phyloP scores from a whole-genome alignment of 2,329 filamentous ascomycete species.

The Pseudopithomyces maydicus region DNA sequence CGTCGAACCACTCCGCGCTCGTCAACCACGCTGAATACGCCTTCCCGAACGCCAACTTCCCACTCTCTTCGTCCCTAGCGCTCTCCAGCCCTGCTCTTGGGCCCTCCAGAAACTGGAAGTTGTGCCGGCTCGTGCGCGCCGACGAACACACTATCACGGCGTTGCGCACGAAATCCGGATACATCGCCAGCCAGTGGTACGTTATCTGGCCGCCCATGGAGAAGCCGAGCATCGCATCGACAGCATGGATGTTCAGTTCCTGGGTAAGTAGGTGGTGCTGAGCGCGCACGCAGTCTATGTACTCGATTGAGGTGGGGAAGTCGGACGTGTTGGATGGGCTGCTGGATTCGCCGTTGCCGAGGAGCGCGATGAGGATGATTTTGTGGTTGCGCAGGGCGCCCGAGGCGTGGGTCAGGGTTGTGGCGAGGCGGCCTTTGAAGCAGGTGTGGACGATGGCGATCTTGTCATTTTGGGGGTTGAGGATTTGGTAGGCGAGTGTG shows the following conservation, averaged over 20 bases:
- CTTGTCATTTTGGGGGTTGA: conserved; percentile 28
- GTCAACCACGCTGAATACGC: conserved; percentile 49
- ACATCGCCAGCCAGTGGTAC: conserved; percentile 59
- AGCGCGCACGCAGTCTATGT: conserved; percentile 59
- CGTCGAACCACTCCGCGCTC: conserved; percentile 49
- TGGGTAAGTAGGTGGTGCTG: conserved; percentile 52
- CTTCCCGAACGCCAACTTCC: conserved; percentile 43
- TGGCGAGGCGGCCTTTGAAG: conserved; percentile 58
- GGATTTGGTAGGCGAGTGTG: conserved; percentile 24
- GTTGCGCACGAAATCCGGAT: conserved; percentile 50
- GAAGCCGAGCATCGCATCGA: conserved; percentile 59
- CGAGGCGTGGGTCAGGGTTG: conserved; percentile 54
- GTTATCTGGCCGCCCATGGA: conserved; percentile 62
- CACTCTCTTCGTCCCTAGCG: conserved; percentile 44
- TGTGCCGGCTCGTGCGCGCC: conserved; percentile 58
- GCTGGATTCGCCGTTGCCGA: conserved; percentile 60
- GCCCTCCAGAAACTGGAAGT: conserved; percentile 61
- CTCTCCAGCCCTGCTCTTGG: conserved; percentile 55
- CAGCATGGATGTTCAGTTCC: conserved; percentile 49
- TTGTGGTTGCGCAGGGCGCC: conserved; percentile 53
- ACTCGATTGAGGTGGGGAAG: conserved; percentile 53
- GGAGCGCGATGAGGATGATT: conserved; percentile 57
- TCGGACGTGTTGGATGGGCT: conserved; percentile 56
- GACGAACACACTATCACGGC: conserved; percentile 58
- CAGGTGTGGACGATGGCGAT: conserved; percentile 58